Base-by-base conservation (phyloP, 345 rosid species). In the Geranium brycei region DNA sequence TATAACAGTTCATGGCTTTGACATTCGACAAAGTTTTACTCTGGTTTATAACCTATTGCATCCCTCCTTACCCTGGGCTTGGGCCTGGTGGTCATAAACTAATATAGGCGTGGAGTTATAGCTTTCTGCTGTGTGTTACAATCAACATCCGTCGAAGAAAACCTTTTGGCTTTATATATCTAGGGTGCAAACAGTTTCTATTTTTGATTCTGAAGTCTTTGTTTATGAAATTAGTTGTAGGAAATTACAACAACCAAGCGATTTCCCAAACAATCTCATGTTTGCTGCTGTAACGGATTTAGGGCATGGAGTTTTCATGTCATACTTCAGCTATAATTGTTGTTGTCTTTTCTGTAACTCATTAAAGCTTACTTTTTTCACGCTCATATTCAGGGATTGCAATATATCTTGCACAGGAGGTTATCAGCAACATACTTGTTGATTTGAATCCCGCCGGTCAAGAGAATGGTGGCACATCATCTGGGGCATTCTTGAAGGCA, bases 321-420 rank as follows among this genome's bases (percentile, higher is more conserved):
- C 3, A 47, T 69, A 35, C 10, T 35, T 35, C 10, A 4, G 7
- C 41, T 47, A 17, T 61, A 14, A 56, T 38, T 19, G 28, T 57
- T 15, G 16, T 5, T 57, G 59, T 57, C 14, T 47, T 47, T 38
- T 10, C 3, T 8, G 19, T 11, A 16, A 60, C 47, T n/a, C 18
- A 31, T 63, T 57, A 51, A 62, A 59, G 56, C 32, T 35, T 4
- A 35, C 59, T 59, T 64, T 72, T 66, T 62, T 64, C 61, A 57
- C 17, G 7, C 35, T 64, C 51, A 47, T 74, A 16, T 64, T 64
- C 86, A 91, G 98, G 96, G 72, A 77, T 85, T 62, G 86, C 87
- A 47, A 75, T 79, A 70, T 80, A 78, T 77, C 81, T 89, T 72
- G 87, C 81, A 51, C 82, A 85, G 60, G 88, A 85, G 47, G 74